Conservation (phyloP, 2,329 filamentous ascomycete genomes). For the Clonostachys rhizophaga region DNA sequence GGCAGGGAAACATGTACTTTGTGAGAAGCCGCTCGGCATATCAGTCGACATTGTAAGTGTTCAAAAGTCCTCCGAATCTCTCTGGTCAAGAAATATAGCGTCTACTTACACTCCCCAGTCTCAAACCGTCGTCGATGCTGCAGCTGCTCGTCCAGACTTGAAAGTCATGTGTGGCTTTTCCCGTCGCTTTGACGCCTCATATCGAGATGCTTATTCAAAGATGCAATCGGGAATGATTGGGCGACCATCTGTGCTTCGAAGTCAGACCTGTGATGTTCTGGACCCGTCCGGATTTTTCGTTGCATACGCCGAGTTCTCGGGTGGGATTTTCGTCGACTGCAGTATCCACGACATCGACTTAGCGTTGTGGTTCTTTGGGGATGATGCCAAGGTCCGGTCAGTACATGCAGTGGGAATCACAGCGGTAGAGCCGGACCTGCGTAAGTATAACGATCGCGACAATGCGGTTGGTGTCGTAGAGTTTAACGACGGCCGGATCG, state of each 20-base stretch:
- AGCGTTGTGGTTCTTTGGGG: conserved; percentile 23
- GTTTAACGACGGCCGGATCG: conserved; percentile 56
- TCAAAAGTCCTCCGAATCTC: too few relatives aligned
- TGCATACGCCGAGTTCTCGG: conserved; percentile 58
- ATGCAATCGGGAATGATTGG: conserved; percentile 54
- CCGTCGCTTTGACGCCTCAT: conserved; percentile 56
- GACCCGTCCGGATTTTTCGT: conserved; percentile 66
- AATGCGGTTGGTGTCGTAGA: conserved; percentile 51
- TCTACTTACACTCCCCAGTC: conserved; percentile 38
- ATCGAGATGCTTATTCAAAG: conserved; percentile 53
- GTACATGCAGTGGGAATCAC: conserved; percentile 21
- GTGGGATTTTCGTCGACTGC: conserved; percentile 69
- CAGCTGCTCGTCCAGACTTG: conserved; percentile 54
- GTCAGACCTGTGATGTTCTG: conserved; percentile 64
- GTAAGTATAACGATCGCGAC: conserved; percentile 21
- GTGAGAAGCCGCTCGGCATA: conserved; percentile 56
- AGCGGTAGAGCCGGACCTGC: conserved; percentile 22
- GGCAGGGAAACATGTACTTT: conserved; percentile 48
- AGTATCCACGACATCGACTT: conserved; percentile 62
- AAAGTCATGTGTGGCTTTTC: conserved; percentile 53
- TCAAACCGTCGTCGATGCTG: conserved; percentile 53
- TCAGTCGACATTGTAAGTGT: conserved; percentile 50
- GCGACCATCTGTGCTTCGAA: conserved; percentile 54
- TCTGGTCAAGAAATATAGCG: too few relatives aligned
- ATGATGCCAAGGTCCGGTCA: conserved; percentile 20